Evolutionary conservation across 352 stramenopile species (phyloP), one percentile per base, ranked within the genome.

Genomic region (Globisporangium lucens): DNA sequence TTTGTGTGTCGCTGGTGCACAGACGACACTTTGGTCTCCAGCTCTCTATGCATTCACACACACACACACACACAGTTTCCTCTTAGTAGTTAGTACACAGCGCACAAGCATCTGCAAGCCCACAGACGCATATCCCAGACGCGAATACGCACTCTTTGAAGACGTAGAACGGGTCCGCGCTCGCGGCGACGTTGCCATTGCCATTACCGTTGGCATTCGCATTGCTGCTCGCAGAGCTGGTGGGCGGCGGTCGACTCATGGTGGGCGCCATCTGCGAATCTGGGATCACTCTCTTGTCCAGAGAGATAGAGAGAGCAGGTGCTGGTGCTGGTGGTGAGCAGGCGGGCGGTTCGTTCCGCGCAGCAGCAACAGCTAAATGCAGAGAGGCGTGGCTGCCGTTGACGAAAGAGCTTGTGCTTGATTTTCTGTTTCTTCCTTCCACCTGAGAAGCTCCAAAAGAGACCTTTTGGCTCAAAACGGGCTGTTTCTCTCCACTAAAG

Each of bases 91-190:
- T 1, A 12, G 12, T 10, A 38, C 12, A 56, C 22, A 10, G 43
- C 22, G 7, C 60, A 35, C 24, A 35, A 35, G 24, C n/a, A 36
- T 9, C 4, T 3, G 13, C 13, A 36, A 9, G 17, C 9, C 3
- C 51, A 27, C 51, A 57, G 13, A 33, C 3, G 9, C 3, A n/a
- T 13, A 56, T 58, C n/a, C 70, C 20, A 76, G 29, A 43, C 10
- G 12, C 12, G 10, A 15, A 0, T 43, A 43, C 77, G 72, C 69
- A 93, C 85, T 93, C 85, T 71, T 91, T 93, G 67, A 91, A 93
- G 10, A 93, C 85, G 71, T 93, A 93, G 73, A 90, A 93, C 51
- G 85, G 85, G 61, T 93, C 85, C 30, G 77, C 83, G 66, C 80
- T 89, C 30, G 85, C 83, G 20, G 66, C 61, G 52, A 63, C 60